A percentile compares a stretch with the other conserved stretches of the same genome.
phyloP scores from a whole-genome alignment of 371 early-diverging fungal species.

The Coemansia sp. region DNA sequence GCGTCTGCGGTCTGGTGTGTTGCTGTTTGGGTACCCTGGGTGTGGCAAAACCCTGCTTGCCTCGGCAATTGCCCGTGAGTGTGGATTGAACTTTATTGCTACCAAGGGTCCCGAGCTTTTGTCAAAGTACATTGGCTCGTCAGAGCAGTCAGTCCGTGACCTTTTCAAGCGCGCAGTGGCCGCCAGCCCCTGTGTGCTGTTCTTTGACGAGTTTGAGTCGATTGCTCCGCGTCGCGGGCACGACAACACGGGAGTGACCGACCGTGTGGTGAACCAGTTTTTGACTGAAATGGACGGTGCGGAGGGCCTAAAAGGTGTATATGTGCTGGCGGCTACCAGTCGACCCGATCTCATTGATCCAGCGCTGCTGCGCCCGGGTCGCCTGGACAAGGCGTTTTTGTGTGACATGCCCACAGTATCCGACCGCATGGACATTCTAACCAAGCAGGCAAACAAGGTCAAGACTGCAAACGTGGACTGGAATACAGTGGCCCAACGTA shows the following conservation, averaged over 20 bases:
- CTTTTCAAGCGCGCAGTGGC: conserved; percentile 97
- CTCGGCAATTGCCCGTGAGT: conserved; percentile 96
- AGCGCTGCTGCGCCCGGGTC: conserved; percentile 98
- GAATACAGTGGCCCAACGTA: conserved; percentile 60
- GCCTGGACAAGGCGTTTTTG: conserved; percentile 92
- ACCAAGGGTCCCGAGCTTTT: conserved; percentile 99
- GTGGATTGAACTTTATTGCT: conserved; percentile 88
- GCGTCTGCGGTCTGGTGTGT: conserved; percentile 86
- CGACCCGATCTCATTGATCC: conserved; percentile 98
- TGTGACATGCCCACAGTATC: conserved; percentile 78
- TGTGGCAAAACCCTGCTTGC: conserved; percentile 99
- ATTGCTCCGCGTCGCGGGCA: conserved; percentile 71
- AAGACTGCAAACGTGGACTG: conserved; percentile 66
- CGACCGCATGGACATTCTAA: conserved; percentile 75
- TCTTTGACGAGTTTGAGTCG: conserved; percentile 99
- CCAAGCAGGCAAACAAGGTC: conserved; percentile 67
- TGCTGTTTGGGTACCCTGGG: conserved; percentile 99
- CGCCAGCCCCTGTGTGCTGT: conserved; percentile 97
- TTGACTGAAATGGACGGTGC: conserved; percentile 99
- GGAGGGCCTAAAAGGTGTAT: conserved; percentile 88
- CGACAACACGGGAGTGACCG: conserved; percentile 82
- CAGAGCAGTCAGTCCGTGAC: conserved; percentile 95
- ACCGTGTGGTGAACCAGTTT: conserved; percentile 97
- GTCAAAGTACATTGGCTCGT: conserved; percentile 99
- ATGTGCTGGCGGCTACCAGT: conserved; percentile 96